Base-by-base conservation (phyloP, 805 yeast genomes). In the Teunomyces lycoperdinae region DNA sequence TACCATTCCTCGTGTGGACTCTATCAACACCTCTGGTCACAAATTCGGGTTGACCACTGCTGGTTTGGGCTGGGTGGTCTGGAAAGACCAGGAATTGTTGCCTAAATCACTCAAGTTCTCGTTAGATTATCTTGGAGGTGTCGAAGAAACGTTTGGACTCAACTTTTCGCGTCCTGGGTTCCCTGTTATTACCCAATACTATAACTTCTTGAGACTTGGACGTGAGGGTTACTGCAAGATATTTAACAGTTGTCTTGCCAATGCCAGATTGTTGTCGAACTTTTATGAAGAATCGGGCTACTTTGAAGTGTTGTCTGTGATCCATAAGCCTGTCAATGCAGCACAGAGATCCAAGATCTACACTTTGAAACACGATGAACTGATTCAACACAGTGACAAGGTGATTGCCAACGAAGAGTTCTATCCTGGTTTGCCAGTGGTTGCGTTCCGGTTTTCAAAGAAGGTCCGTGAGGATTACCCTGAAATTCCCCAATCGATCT, bases 131-230 rank as follows among this genome's bases (percentile, higher is more conserved):
- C 74, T 90, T 35, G 97, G 97, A 30, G 95, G 96, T 17, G 77
- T 84, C 5, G 97, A 90, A 66, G 92, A 86, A 66, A 85, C 94
- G 24, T 91, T 82, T 72, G 88, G 84, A 33, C 77, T 90, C 64
- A 90, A 90, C 71, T 90, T 90, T 68, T 87, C 96, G 6, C 82
- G 97, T 63, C 94, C 97, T 6, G 97, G 97, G 1, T 87, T 81
- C 79, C 96, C 91, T 50, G 91, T 91, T 29, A 75, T 90, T 52
- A 89, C 85, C 61, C 97, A 90, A 69, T 91, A 90, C 74, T 89
- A 71, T 75, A 86, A 87, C 65, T 83, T 90, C 57, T 68, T 90
- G 56, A 73, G 80, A 35, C 71, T 83, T 31, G 97, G 97, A 6
- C 67, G 64, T 50, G 76, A 76, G 30, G 97, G 97, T n/a, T 90